Base-by-base conservation (phyloP, 805 yeast species). In the Dipodascus albidus region DNA sequence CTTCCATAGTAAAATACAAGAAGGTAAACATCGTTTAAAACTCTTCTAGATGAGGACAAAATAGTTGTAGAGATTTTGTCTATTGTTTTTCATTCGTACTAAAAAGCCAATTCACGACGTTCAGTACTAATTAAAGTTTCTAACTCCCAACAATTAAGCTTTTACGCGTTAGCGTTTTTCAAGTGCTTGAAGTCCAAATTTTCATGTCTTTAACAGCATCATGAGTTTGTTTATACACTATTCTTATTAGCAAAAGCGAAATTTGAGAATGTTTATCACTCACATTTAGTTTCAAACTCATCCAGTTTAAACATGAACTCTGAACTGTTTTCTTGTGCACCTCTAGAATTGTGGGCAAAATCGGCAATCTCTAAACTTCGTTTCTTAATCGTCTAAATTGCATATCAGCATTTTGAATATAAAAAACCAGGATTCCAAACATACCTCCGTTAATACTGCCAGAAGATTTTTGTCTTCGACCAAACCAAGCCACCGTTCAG, bases 311-410 rank as follows among this genome's bases (percentile, higher is more conserved):
- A 72, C 48, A 86, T 60, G 59, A 89, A 85, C 53, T 74, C 70
- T 57, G 71, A 69, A 55, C 78, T 70, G 58, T 75, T 77, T 64
- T 77, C 73, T 23, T 53, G 53, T 6, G 60, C 59, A 14, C 66
- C 68, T 14, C 63, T 59, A n/a, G 77, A 68, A 54, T 78, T 79
- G 49, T 72, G 71, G 14, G 95, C 88, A 59, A 74, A 78, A 63
- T 84, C 90, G 64, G 83, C 82, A 24, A 90, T 80, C 63, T 79
- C 84, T 53, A 81, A 78, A 0, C 89, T 78, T 47, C 98, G 72
- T 49, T 76, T 77, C 53, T 80, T 75, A 24, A 87, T 63, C 74
- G 89, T 77, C 47, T 75, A 53, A 35, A 50, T 52, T 23, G 38
- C 31, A 23, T 23, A 19, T 23, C 21, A 15, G 14, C 19, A 35